Evolutionary conservation across 495 filamentous ascomycete genomes (phyloP), one percentile per base, ranked within the genome.

Genomic region (Choiromyces venosus): DNA sequence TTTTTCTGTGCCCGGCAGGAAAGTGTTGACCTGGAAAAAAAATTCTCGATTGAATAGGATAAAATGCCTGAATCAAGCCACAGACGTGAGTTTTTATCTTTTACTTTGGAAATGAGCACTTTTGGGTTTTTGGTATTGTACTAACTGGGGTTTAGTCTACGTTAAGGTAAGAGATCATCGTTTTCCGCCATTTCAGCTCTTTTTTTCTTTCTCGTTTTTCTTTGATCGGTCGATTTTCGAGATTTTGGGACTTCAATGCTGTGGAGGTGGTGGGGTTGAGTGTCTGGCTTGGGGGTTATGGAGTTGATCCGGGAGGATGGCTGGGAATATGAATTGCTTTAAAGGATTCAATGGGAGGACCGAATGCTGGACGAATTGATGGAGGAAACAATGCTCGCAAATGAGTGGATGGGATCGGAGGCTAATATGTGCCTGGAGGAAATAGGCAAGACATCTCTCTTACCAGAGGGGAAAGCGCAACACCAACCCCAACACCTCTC

Each of bases 401-500:
- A 25, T 21, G 36, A 1, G n/a, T 16, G 40, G 66, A 73, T 29
- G n/a, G 46, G 52, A 61, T 4, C n/a, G 7, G 52, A 29, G n/a
- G 52, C 52, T 61, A 12, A 61, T 61, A 14, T 16, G n/a, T 21
- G 44, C 66, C n/a, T 44, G 46, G 42, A 33, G 52, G 19, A 37
- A 70, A 76, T 71, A 74, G 90, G 92, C 91, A 84, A 91, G 90
- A 82, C 94, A 97, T 88, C 86, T 97, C 82, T 94, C 91, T 86
- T 97, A 96, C 88, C 91, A 94, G 87, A 92, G 94, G 82, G 89
- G 89, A 80, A 91, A 93, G 87, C 89, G 90, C 84, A 89, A 87
- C 84, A 91, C 88, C 82, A 93, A 92, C 87, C 91, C 92, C 77
- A 89, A 89, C 86, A 96, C 92, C 67, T 89, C 87, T 82, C 87